Evolutionary conservation across 176 grass and related monocot genomes (phyloP).

Genomic region (Coix lacrymajobi): DNA sequence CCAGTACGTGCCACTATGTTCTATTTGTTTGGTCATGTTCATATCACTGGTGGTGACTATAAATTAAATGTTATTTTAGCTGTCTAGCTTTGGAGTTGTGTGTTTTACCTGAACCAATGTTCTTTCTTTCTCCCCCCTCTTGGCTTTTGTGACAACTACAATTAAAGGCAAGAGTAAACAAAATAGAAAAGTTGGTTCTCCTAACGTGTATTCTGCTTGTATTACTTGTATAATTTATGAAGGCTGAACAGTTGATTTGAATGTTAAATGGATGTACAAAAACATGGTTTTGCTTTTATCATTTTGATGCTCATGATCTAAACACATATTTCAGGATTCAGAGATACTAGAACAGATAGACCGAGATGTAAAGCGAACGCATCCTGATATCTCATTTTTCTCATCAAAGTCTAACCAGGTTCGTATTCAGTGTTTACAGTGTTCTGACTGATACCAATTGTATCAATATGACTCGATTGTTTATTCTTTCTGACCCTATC

Average conservation of each 20-base stretch:
- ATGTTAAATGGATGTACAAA: neutral
- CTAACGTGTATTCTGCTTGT: neutral
- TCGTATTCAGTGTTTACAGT: neutral
- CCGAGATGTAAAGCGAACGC: slow-evolving; percentile 82
- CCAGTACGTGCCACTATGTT: neutral
- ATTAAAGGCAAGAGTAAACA: neutral
- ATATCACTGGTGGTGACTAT: neutral
- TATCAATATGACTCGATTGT: slow-evolving; percentile 10
- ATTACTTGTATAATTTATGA: neutral
- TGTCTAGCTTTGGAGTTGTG: neutral
- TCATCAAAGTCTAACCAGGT: slow-evolving; percentile 63
- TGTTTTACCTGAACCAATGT: neutral
- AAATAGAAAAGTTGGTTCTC: neutral
- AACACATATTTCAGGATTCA: slow-evolving; percentile 51
- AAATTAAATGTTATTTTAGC: neutral
- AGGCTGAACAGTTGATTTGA: neutral
- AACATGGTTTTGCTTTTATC: slow-evolving; percentile 12
- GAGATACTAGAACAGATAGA: slow-evolving; percentile 92
- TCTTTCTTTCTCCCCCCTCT: neutral
- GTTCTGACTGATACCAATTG: neutral
- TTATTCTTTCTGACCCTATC: slow-evolving; percentile 32
- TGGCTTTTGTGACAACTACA: neutral
- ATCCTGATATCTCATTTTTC: slow-evolving; percentile 86
- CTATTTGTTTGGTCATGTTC: neutral
- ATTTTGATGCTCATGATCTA: neutral